Evolutionary conservation across 75 land plant genomes (phyloP), one percentile per base, ranked within the genome.

Genomic region (Selaginella tamariscina): DNA sequence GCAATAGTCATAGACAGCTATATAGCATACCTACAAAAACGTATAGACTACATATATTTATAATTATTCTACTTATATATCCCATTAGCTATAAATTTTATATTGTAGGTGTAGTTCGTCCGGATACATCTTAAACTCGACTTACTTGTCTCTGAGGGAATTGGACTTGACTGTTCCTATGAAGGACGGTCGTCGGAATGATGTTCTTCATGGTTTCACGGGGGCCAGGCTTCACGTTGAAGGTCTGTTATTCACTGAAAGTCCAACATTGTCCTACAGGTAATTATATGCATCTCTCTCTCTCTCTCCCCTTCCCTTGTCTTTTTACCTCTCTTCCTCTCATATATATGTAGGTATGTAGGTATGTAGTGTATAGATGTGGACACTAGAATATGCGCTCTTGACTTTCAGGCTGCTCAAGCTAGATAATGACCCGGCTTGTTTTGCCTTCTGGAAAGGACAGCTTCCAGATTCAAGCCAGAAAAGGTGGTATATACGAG

Each of bases 391-490:
- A n/a, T n/a, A n/a, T n/a, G n/a, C n/a, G n/a, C n/a, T n/a, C 9
- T 27, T 82, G 55, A 83, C 70, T 62, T 78, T 85, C 68, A 81
- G 49, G 65, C 69, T 85, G 67, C 80, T 95, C 8, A 78, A 95
- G 56, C 79, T 95, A 39, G 99, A 95, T 24, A 85, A 83, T 31
- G 99, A 95, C 73, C 88, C 99, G 70, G 96, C 91, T 39, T 95
- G 99, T 74, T 84, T 90, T 70, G 66, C 72, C 59, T 63, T 95
- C n/a, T 95, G 99, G 99, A 80, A 85, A 65, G 83, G 75, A 49
- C 98, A 90, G 64, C 96, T 95, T 56, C 69, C 89, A 74, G 99
- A 95, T 85, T 76, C 99, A 55, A 87, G 96, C 74, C 91, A 85
- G 29, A 81, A 73, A 67, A 93, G 88, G 76, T 84, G 82, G 88